These are phyloP conservation scores for Xylaria grammica DNA, from an alignment of 495 filamentous ascomycete species.

Conservation along the genomic window DNA sequence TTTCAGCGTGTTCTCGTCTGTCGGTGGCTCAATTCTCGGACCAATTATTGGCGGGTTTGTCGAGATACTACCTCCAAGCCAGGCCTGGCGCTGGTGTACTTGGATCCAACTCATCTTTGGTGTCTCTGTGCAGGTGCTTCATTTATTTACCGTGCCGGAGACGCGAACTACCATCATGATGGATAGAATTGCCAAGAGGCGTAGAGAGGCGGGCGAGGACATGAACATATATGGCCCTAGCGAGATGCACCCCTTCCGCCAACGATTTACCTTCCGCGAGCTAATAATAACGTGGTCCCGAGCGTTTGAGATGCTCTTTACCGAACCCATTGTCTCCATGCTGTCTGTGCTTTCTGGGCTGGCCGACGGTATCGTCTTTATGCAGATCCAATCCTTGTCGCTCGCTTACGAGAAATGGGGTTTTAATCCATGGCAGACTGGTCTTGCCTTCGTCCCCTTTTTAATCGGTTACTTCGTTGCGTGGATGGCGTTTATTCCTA, in stretches of 20 bases:
- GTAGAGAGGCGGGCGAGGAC: constrained; percentile 59
- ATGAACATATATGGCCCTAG: constrained; percentile 67
- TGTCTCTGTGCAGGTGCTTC: constrained; percentile 65
- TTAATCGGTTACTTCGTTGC: constrained; percentile 69
- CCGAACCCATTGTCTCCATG: constrained; percentile 74
- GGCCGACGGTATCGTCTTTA: constrained; percentile 82
- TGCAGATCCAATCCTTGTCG: constrained; percentile 71
- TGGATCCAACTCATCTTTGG: constrained; percentile 84
- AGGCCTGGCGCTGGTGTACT: constrained; percentile 77
- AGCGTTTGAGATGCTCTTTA: constrained; percentile 79
- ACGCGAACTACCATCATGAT: constrained; percentile 71
- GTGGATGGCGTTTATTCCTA: constrained; percentile 67
- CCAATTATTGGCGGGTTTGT: constrained; percentile 82
- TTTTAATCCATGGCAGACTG: constrained; percentile 60
- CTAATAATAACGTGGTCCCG: constrained; percentile 68
- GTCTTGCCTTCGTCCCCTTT: constrained; percentile 68
- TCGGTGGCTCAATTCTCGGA: constrained; percentile 76
- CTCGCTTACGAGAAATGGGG: constrained; percentile 70
- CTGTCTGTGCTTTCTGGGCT: constrained; percentile 77
- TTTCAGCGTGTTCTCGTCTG: constrained; percentile 71
- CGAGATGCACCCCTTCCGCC: constrained; percentile 58
- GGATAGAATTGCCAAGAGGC: constrained; percentile 68
- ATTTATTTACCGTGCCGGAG: constrained; percentile 71
- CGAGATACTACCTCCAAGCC: constrained; percentile 53
- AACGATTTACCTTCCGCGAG: constrained; percentile 59